Percentiles rank a stretch among this genome's conserved stretches.
Evolutionary conservation across 164 flowering plant species (phyloP).

Genomic region (Nymphaea thermarum): DNA sequence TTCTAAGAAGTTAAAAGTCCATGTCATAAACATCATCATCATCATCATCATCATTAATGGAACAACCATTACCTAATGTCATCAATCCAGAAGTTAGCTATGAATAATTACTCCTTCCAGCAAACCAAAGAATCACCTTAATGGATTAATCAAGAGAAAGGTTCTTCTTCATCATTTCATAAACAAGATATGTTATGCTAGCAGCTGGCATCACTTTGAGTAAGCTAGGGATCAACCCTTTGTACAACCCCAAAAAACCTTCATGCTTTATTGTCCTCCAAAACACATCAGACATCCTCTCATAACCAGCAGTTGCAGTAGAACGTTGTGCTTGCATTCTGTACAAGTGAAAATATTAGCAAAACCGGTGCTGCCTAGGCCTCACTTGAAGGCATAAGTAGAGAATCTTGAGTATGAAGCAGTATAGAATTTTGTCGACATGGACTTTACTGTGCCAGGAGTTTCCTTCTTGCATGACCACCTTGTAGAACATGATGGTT

Average conservation of each 20-base stretch:
- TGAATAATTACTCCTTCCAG: background rate
- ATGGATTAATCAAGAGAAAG: slow-evolving; percentile 41
- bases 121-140: background rate
- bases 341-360: slow-evolving; percentile 11
- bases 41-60: background rate
- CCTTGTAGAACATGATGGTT: background rate
- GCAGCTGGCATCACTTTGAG: slow-evolving; percentile 92
- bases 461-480: background rate
- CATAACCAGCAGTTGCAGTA: slow-evolving; percentile 25
- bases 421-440: background rate
- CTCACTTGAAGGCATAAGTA: no score
- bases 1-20: background rate
- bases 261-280: slow-evolving; percentile 54
- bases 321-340: slow-evolving; percentile 82
- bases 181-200: slow-evolving; percentile 85
- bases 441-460: background rate
- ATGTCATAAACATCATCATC: background rate
- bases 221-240: slow-evolving; percentile 84
- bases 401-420: no score
- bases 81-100: background rate
- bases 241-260: slow-evolving; percentile 78
- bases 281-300: slow-evolving; percentile 79
- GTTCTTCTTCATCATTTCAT: slow-evolving; percentile 81
- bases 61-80: no score
- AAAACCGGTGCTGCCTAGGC: no score